Evolutionary conservation across 352 stramenopile genomes (phyloP), one percentile per base, ranked within the genome.

Genomic region (Globisporangium perplexum): DNA sequence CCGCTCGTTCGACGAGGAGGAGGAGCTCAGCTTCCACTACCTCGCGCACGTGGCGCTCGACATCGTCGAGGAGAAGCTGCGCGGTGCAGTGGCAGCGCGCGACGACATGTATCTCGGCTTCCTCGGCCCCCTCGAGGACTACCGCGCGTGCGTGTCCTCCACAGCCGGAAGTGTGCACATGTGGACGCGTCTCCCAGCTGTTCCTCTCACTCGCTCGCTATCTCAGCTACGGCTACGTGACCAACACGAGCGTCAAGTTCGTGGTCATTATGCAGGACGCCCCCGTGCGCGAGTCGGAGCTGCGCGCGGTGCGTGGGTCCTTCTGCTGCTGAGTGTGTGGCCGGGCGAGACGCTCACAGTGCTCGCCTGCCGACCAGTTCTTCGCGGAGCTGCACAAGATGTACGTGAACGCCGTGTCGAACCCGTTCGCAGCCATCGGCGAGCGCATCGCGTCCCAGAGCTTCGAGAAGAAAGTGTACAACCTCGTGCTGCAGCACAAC

Each of bases 31-130:
- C 36, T 91, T 95, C 70, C 82, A 95, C 59, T 91, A 91, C 67
- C 87, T 95, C 49, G 78, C 79, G 45, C 84, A 95, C 63, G 77
- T 93, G 58, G 72, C 84, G 55, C 73, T 95, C 38, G 84, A 93
- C 51, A 77, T 95, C 41, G 78, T 95, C 36, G 84, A 95, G 51
- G 82, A 95, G 61, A 88, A 87, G 47, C 53, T 90, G 31, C 76
- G 73, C 30, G 64, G 59, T 39, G 67, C 73, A 35, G 69, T 63
- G 20, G 67, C 58, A 30, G 68, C 77, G 39, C 88, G 88, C 49
- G 77, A 95, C 62, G 80, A 95, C 68, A 90, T 93, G 84, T 93
- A 88, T 47, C 60, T 95, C 43, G 84, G 84, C 18, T 93, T 92
- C 51, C 74, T 95, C 4, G 82, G 80, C 0, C 79, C 84, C 11